phyloP scores from a whole-genome alignment of 192 early-diverging fungal species.

The Podila clonocystis region DNA sequence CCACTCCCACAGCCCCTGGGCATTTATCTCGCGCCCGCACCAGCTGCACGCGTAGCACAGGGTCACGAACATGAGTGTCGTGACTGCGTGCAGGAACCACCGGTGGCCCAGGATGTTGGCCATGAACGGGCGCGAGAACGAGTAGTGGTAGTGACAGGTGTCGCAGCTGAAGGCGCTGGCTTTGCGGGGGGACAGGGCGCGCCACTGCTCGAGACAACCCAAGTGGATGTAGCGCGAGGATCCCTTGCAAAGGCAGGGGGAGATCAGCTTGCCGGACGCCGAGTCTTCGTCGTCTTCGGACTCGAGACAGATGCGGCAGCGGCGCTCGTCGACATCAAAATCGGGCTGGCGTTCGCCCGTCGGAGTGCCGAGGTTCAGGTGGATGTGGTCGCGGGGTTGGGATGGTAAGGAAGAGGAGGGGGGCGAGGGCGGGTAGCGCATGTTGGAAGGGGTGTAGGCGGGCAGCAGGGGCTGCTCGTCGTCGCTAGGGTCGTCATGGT shows the following conservation, averaged over 20 bases:
- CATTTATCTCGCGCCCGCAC: constrained; percentile 11
- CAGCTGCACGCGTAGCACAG: constrained; percentile 1
- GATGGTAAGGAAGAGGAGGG: background rate
- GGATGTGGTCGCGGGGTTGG: background rate
- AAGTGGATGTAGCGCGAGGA: constrained; percentile 38
- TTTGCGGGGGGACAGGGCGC: constrained; percentile 9
- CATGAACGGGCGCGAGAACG: constrained; percentile 25
- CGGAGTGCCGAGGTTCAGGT: background rate
- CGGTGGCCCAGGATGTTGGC: constrained; percentile 9
- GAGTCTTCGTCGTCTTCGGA: constrained; percentile 18
- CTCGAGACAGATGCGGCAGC: constrained; percentile 48
- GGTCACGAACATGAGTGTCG: background rate
- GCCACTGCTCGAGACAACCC: constrained; percentile 36
- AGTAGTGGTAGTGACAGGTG: constrained; percentile 43
- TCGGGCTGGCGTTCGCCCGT: background rate
- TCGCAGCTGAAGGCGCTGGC: constrained; percentile 21
- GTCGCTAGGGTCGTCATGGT: background rate
- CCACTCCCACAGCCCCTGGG: background rate
- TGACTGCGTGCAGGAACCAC: constrained; percentile 21
- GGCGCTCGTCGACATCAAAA: constrained; percentile 7
- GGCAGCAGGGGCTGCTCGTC: background rate
- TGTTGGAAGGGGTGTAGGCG: background rate
- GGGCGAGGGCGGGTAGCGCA: background rate
- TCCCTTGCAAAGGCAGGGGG: constrained; percentile 41
- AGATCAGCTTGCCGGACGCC: constrained; percentile 16